Evolutionary conservation across 805 yeast species (phyloP).

Genomic region (Saturnispora sekii): DNA sequence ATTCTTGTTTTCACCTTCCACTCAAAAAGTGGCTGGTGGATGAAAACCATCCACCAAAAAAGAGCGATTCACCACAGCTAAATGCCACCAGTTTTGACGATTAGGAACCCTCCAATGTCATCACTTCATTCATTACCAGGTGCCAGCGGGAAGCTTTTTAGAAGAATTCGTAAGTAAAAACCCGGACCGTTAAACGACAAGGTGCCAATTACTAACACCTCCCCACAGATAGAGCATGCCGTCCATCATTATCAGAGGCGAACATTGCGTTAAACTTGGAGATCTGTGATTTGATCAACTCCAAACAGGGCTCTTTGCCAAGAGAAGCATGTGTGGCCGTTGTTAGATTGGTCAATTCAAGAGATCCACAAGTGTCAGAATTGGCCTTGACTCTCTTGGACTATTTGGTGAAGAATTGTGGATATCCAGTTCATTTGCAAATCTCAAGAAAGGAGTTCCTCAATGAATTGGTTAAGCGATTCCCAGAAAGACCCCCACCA

Average conservation of each 20-base stretch:
- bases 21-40: neutral
- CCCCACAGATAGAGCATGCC: conserved; percentile 65
- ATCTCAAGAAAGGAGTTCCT: conserved; percentile 90
- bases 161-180: conserved; percentile 27
- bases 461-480: conserved; percentile 83
- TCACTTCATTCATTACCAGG: conserved; percentile 26
- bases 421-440: conserved; percentile 93
- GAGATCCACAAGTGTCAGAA: conserved; percentile 82
- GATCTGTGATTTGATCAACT: conserved; percentile 87
- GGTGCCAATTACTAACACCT: conserved; percentile 7
- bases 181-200: neutral
- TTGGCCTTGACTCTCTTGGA: conserved; percentile 62
- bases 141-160: conserved; percentile 28
- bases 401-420: conserved; percentile 92
- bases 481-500: conserved; percentile 91
- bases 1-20: no score
- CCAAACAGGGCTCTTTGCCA: conserved; percentile 83
- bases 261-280: conserved; percentile 82
- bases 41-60: neutral
- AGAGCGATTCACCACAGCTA: no score
- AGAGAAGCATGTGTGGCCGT: conserved; percentile 87
- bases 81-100: conserved; percentile 6
- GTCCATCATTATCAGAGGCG: conserved; percentile 76
- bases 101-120: conserved; percentile 17
- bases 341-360: conserved; percentile 70